phyloP scores from a whole-genome alignment of 306 rosid species.

The Aeschynomene evenia region DNA sequence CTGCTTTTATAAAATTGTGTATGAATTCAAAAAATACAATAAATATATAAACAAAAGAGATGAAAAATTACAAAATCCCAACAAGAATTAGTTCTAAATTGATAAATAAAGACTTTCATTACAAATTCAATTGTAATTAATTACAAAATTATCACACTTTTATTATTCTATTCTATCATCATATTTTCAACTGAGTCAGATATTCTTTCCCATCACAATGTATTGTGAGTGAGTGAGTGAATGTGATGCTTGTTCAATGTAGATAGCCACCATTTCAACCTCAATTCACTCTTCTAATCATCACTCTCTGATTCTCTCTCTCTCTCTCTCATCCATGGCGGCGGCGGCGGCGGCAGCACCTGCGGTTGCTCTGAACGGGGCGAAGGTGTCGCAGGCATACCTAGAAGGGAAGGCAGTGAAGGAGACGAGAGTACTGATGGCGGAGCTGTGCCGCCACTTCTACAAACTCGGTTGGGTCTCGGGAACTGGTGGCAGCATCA shows the following conservation, averaged over 20 bases:
- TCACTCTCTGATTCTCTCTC: neutral
- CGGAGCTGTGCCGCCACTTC: constrained; percentile 93
- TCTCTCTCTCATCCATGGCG: constrained; percentile 3
- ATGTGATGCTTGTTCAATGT: neutral
- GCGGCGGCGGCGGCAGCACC: constrained; percentile 35
- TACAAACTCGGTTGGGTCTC: constrained; percentile 91
- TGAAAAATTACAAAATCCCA: too few species aligned
- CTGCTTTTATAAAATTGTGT: too few species aligned
- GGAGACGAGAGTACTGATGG: constrained; percentile 68
- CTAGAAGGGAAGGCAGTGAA: constrained; percentile 62
- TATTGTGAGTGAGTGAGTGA: neutral
- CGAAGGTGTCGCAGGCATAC: constrained; percentile 60
- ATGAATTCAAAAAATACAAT: too few species aligned
- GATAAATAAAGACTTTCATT: too few species aligned
- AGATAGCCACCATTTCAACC: constrained; percentile 29
- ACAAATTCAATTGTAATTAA: too few species aligned
- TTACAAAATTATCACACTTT: too few species aligned
- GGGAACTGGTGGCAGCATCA: constrained; percentile 95
- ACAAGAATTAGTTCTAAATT: too few species aligned
- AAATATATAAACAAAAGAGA: too few species aligned
- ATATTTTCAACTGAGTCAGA: neutral
- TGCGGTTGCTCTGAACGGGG: constrained; percentile 40
- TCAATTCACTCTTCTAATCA: neutral
- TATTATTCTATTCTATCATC: too few species aligned
- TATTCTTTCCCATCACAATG: neutral